These are phyloP conservation scores for Cytospora paraplurivora DNA, from an alignment of 2,329 filamentous ascomycete species.

Conservation along the genomic window DNA sequence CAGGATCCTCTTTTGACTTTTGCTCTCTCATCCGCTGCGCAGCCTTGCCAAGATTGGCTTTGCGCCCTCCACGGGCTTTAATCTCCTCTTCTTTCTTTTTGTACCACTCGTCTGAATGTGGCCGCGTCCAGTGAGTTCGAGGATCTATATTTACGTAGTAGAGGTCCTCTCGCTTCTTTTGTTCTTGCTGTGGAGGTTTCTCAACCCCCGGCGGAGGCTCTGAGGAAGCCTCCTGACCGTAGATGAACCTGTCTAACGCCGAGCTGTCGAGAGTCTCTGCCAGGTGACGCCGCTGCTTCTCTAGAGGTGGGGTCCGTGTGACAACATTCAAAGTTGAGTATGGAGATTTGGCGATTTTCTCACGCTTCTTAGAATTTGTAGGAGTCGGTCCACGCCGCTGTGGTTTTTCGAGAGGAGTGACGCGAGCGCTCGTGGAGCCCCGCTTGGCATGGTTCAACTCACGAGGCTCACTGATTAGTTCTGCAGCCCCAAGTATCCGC, in stretches of 20 bases:
- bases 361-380: neutral
- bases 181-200: conserved; percentile 25
- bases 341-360: conserved; percentile 5
- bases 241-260: conserved; percentile 35
- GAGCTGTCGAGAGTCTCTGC: conserved; percentile 18
- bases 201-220: conserved; percentile 31
- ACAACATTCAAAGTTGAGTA: conserved; percentile 1
- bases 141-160: conserved; percentile 54
- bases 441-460: conserved; percentile 14
- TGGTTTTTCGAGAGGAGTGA: conserved; percentile 1
- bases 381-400: neutral
- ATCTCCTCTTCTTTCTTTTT: conserved; percentile 54
- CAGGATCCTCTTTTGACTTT: conserved; percentile 31
- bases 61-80: conserved; percentile 48
- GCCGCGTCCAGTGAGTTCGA: conserved; percentile 49
- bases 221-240: conserved; percentile 33
- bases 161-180: conserved; percentile 32
- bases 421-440: conserved; percentile 7
- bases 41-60: conserved; percentile 53
- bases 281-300: conserved; percentile 24
- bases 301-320: conserved; percentile 16
- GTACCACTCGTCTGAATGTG: conserved; percentile 49
- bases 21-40: conserved; percentile 42
- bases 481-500: neutral
- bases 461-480: conserved; percentile 1